phyloP scores from a whole-genome alignment of 345 rosid species.

The Populus simonii region DNA sequence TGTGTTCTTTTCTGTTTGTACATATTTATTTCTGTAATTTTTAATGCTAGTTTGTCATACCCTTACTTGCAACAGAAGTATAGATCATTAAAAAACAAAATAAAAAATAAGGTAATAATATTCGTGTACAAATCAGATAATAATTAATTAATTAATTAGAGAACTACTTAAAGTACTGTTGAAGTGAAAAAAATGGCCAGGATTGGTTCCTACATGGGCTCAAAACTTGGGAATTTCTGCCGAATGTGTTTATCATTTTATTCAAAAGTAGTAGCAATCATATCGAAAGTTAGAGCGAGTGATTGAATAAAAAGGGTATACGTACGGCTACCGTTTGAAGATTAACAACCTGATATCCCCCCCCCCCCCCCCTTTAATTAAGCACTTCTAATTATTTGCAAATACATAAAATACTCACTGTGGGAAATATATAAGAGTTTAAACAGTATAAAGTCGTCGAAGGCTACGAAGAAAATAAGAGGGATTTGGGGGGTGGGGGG shows the following conservation, averaged over 20 bases:
- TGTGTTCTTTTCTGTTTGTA: no score
- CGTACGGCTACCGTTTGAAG: neutral
- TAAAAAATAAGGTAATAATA: no score
- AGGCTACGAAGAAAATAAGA: neutral
- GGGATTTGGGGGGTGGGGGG: neutral
- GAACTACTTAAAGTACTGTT: neutral
- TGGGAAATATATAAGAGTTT: neutral
- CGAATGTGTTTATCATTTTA: neutral
- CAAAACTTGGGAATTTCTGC: neutral
- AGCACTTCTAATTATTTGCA: neutral
- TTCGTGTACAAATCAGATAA: neutral
- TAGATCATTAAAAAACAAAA: no score
- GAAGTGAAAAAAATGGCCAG: neutral
- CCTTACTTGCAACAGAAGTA: no score
- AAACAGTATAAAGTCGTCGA: neutral
- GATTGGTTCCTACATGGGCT: neutral
- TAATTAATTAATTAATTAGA: neutral
- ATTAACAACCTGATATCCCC: neutral
- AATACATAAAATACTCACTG: neutral
- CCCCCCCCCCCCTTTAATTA: neutral
- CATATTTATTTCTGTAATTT: no score
- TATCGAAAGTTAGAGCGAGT: neutral
- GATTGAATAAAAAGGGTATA: neutral
- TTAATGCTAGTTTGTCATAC: no score
- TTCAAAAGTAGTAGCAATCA: constrained; percentile 1